Conservation (phyloP, 2,329 filamentous ascomycete species). For the Fulvia fulva region DNA sequence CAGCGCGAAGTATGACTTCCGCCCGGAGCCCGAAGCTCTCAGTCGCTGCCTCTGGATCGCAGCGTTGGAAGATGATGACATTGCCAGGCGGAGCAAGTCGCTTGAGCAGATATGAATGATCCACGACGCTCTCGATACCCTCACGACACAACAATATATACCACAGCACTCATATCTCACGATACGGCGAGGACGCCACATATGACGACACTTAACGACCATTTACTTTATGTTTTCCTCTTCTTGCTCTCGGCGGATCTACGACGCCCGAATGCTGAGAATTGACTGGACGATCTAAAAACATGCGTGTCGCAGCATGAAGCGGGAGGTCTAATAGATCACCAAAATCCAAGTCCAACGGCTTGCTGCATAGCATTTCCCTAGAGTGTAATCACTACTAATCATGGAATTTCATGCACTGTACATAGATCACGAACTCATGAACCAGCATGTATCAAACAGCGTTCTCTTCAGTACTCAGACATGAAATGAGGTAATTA, state of each 20-base stretch:
- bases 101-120: slow-evolving; percentile 21
- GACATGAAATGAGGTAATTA: not conserved
- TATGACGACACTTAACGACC: not conserved
- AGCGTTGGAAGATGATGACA: slow-evolving; percentile 71
- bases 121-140: slow-evolving; percentile 1
- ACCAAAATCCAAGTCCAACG: not conserved
- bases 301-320: no score
- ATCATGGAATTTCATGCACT: not conserved
- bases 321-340: no score
- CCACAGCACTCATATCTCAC: not conserved
- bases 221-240: not conserved
- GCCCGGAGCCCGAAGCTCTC: slow-evolving; percentile 70
- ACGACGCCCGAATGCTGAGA: no score
- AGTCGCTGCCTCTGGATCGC: slow-evolving; percentile 84
- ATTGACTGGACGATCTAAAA: no score
- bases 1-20: slow-evolving; percentile 69
- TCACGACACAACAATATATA: not conserved
- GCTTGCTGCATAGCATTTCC: not conserved
- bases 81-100: slow-evolving; percentile 39
- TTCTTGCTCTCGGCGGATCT: not conserved
- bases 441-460: not conserved
- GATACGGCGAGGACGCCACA: not conserved
- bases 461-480: not conserved
- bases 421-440: not conserved
- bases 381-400: not conserved